Conservation (phyloP, 768 basidiomycete species). For the Russula abietina region DNA sequence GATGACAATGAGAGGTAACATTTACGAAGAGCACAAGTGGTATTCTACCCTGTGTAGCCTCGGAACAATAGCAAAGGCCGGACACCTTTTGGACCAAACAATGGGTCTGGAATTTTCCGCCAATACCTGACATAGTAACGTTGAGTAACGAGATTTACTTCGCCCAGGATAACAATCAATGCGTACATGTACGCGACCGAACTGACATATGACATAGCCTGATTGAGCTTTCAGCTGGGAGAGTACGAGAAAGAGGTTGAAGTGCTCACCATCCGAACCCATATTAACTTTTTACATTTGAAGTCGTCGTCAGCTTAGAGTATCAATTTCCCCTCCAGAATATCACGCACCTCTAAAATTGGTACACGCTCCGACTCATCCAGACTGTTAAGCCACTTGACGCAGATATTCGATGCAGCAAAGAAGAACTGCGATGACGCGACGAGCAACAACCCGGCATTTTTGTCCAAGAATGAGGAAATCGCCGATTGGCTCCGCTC, state of each 20-base stretch:
- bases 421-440: slow-evolving; percentile 53
- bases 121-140: slow-evolving; percentile 31
- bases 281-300: slow-evolving; percentile 39
- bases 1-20: not conserved
- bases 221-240: not conserved
- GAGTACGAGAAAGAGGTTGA: not conserved
- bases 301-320: not conserved
- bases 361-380: slow-evolving; percentile 46
- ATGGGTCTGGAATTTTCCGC: slow-evolving; percentile 47
- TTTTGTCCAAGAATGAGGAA: slow-evolving; percentile 29
- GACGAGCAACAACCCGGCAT: slow-evolving; percentile 58
- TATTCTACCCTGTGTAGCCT: slow-evolving; percentile 53
- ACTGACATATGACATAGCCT: slow-evolving; percentile 49
- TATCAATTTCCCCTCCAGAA: not conserved
- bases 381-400: slow-evolving; percentile 54
- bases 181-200: slow-evolving; percentile 46
- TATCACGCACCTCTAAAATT: slow-evolving; percentile 44
- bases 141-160: not conserved
- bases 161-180: not conserved
- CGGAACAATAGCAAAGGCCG: slow-evolving; percentile 50
- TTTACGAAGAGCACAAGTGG: not conserved
- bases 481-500: not conserved
- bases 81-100: slow-evolving; percentile 65
- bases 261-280: slow-evolving; percentile 50
- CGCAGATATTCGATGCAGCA: slow-evolving; percentile 53